Evolutionary conservation across 2,329 filamentous ascomycete genomes (phyloP).

Genomic region (Monilinia vaccinii-corymbosi): DNA sequence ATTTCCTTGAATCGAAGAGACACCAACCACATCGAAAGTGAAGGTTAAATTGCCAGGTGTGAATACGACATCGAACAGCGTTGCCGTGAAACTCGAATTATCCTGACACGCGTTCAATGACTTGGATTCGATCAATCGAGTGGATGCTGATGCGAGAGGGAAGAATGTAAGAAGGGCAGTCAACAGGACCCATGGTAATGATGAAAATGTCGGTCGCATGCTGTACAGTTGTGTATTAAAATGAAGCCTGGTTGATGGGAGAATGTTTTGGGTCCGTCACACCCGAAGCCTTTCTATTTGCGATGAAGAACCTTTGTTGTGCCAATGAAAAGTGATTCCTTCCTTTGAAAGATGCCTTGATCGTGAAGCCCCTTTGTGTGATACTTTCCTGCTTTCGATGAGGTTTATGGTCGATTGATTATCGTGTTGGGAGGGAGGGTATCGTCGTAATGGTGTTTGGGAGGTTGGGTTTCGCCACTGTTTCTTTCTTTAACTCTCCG

Average conservation of each 20-base stretch:
- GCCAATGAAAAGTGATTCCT: too few relatives aligned
- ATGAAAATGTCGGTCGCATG: constrained; percentile 24
- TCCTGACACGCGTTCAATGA: constrained; percentile 79
- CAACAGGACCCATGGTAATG: constrained; percentile 24
- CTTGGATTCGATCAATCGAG: constrained; percentile 53
- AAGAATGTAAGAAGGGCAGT: constrained; percentile 25
- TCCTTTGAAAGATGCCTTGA: too few relatives aligned
- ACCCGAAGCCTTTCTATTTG: not conserved
- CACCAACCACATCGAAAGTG: constrained; percentile 66
- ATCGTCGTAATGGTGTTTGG: not conserved
- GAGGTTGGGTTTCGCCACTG: not conserved
- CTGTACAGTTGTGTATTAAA: constrained; percentile 14
- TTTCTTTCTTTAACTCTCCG: not conserved
- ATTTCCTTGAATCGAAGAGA: constrained; percentile 75
- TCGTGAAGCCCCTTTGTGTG: constrained; percentile 1
- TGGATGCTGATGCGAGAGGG: constrained; percentile 19
- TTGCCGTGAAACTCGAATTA: constrained; percentile 78
- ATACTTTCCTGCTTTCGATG: not conserved
- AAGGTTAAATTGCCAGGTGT: constrained; percentile 67
- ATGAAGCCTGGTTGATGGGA: constrained; percentile 14
- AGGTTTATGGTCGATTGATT: not conserved
- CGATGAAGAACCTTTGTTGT: too few relatives aligned
- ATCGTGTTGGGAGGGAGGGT: not conserved
- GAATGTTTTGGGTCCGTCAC: not conserved
- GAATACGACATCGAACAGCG: constrained; percentile 77